These are phyloP conservation scores for Phlyctochytrium planicorne DNA, from an alignment of 192 early-diverging fungal genomes.

Conservation along the genomic window DNA sequence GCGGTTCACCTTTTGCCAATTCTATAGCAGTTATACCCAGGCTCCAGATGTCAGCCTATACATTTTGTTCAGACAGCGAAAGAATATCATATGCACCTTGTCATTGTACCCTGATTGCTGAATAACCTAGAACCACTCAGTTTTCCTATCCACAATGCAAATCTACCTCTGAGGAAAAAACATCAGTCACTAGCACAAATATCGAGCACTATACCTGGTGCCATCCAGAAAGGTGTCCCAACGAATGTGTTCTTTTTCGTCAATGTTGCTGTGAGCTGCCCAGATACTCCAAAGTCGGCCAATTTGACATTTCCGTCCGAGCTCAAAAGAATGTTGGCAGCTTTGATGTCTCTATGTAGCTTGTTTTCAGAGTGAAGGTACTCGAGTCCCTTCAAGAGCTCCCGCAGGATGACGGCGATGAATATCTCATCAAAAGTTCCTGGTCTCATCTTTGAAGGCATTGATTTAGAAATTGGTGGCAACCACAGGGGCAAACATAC, in stretches of 20 bases:
- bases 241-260: conserved; percentile 98
- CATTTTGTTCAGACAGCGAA: conserved; percentile 1
- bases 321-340: conserved; percentile 81
- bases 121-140: conserved; percentile 89
- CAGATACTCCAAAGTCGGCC: conserved; percentile 98
- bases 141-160: too few species aligned
- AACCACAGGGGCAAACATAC: too few species aligned
- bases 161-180: too few species aligned
- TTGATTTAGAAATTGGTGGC: not conserved
- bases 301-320: conserved; percentile 84
- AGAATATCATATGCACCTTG: conserved; percentile 50
- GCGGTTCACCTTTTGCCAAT: conserved; percentile 88
- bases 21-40: conserved; percentile 97
- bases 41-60: conserved; percentile 96
- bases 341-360: conserved; percentile 41
- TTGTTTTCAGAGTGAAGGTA: conserved; percentile 92
- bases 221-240: conserved; percentile 92
- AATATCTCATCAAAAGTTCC: conserved; percentile 82
- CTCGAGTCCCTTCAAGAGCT: conserved; percentile 85
- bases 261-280: conserved; percentile 71
- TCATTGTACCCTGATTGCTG: conserved; percentile 91
- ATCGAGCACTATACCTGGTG: too few species aligned
- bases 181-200: too few species aligned
- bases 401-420: conserved; percentile 90
- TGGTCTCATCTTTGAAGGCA: conserved; percentile 72